Evolutionary conservation across 2,329 filamentous ascomycete species (phyloP), one percentile per base, ranked within the genome.

Genomic region (Tympanopsis confertula): DNA sequence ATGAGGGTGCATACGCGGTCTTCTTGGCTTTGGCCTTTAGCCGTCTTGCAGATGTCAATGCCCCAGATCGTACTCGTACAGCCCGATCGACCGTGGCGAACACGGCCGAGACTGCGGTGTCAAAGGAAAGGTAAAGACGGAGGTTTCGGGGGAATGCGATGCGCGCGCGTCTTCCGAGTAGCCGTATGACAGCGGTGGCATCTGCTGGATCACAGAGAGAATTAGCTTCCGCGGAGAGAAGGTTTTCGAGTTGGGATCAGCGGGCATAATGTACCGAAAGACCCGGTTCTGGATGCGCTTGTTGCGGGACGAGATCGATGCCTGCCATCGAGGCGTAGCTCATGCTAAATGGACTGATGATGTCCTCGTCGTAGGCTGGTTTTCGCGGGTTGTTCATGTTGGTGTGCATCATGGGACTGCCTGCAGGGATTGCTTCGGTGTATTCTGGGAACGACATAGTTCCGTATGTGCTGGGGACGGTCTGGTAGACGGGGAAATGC

Each of bases 291-390:
- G 15, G 30, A 33, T 33, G 7, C 30, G 15, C 30, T 18, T 18
- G 30, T 7, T 33, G 7, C 7, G 22, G n/a, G 15, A 10, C 12
- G 22, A 73, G 59, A 39, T 76, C 71, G 44, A 74, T 70, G 35
- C 67, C 69, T 40, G 63, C 66, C 62, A 77, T 70, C 5, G 69
- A 66, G 17, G 70, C 68, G 51, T 76, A 78, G 54, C 68, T 73
- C 57, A 75, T 69, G 48, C 66, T 68, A 52, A 77, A 76, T 1
- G 72, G 71, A 50, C 66, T 71, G 39, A 74, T 65, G 39, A 72
- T 65, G 36, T 63, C 61, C 38, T 75, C 69, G 36, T 74, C 72
- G 39, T 13, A 50, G 42, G 36, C 65, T 57, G 41, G 66, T 61
- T 3, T 67, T 66, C 20, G n/a, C n/a, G n/a, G n/a, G n/a, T n/a